Evolutionary conservation across 148 eudicot genomes (phyloP).

Genomic region (Vaccinium corymbosum): DNA sequence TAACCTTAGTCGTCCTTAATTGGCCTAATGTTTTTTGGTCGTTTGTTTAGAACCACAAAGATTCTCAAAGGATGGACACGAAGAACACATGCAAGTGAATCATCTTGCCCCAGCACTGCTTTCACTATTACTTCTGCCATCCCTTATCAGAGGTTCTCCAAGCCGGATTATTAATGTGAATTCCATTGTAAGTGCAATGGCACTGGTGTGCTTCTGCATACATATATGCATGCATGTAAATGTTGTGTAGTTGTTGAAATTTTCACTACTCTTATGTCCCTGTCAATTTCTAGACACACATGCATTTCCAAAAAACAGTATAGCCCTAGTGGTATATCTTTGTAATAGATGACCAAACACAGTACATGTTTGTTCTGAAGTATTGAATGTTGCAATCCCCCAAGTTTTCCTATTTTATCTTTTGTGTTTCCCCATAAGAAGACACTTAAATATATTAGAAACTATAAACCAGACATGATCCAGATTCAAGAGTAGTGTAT

Average conservation of each 20-base stretch:
- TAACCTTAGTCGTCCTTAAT: background rate
- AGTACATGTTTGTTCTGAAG: background rate
- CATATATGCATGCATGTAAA: background rate
- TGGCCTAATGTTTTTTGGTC: conserved; percentile 12
- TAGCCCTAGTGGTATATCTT: background rate
- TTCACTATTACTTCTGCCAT: conserved; percentile 79
- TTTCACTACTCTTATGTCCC: background rate
- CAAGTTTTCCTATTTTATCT: background rate
- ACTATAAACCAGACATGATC: background rate
- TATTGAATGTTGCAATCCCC: background rate
- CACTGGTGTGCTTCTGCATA: background rate
- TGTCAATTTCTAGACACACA: background rate
- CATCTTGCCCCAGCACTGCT: conserved; percentile 93
- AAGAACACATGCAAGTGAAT: conserved; percentile 97
- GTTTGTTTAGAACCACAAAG: conserved; percentile 75
- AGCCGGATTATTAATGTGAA: conserved; percentile 91
- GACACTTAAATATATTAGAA: background rate
- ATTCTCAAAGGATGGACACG: conserved; percentile 77
- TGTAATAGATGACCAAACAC: background rate
- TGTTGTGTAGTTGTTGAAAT: background rate
- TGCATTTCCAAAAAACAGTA: background rate
- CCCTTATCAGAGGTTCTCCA: conserved; percentile 88
- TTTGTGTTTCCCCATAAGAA: background rate
- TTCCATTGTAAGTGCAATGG: conserved; percentile 63
- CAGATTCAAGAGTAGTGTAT: background rate